Evolutionary conservation across 2,329 filamentous ascomycete genomes (phyloP), one percentile per base, ranked within the genome.

Genomic region (Fusarium sublunatum): DNA sequence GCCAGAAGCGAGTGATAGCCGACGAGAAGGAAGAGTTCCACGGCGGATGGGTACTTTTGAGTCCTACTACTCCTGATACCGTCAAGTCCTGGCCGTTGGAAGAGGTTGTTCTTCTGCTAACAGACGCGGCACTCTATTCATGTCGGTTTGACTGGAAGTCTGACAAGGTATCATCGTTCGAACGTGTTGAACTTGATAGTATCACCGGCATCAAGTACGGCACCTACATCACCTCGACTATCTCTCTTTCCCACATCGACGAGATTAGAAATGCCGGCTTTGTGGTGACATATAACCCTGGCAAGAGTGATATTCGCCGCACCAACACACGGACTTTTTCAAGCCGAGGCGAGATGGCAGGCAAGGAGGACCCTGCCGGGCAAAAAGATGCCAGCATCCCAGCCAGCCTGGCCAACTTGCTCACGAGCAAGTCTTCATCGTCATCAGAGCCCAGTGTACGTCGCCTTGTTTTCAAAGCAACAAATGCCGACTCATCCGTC

Each of bases 141-240:
- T 97, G 93, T 74, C 88, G 91, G 12, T 93, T 98, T 69, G 93
- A 98, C 76, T 98, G 94, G 93, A 91, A 91, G 62, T 89, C 93
- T 7, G 95, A 98, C 78, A 98, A 98, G 74, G 91, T 99, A 2
- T 89, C 90, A 11, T 93, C 91, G 0, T 98, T 97, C 74, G 93
- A 98, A 77, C 85, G 93, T 7, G 88, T 97, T 12, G 88, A 91
- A 55, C 82, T 98, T 7, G 83, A 85, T 19, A 91, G 92, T 54
- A 81, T 99, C 32, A 83, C 85, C 2, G 83, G 84, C 24, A 86
- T 99, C 68, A 88, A 88, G 71, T 86, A 89, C 58, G 95, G 95
- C 19, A 90, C 92, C 0, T 99, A 98, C 72, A 91, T 99, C 71
- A 97, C 93, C 1, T 94, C 90, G 3, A 95, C 92, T 0, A 83